Evolutionary conservation across 2,329 filamentous ascomycete genomes (phyloP).

Genomic region (Monosporascus sp.): DNA sequence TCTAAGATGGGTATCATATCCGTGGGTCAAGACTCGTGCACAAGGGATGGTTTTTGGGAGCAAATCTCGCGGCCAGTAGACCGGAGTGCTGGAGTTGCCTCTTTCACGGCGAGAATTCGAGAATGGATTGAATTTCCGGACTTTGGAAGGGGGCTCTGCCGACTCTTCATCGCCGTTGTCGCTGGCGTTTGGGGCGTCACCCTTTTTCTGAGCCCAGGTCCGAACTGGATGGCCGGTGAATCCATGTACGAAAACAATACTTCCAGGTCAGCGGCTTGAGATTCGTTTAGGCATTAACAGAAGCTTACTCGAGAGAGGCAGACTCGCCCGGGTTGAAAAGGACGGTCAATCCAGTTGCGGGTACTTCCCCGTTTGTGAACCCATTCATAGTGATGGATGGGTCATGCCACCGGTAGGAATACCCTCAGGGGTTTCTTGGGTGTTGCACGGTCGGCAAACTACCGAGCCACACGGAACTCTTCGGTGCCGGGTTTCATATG

Average conservation of each 20-base stretch:
- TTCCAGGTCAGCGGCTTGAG: slow-evolving; percentile 14
- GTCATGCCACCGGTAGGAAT: no score
- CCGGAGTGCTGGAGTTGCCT: not conserved
- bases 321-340: slow-evolving; percentile 24
- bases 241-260: not conserved
- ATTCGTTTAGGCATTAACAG: slow-evolving; percentile 9
- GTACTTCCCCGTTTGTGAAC: no score
- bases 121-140: not conserved
- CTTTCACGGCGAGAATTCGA: not conserved
- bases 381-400: no score
- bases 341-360: no score
- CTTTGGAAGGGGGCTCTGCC: not conserved
- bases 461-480: no score
- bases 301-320: slow-evolving; percentile 38
- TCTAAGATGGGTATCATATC: slow-evolving; percentile 22
- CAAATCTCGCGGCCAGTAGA: not conserved
- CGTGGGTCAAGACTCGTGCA: slow-evolving; percentile 22
- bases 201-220: not conserved
- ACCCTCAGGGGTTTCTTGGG: no score
- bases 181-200: slow-evolving; percentile 14
- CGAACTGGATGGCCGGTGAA: not conserved
- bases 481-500: no score
- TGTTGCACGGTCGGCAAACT: no score
- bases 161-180: not conserved
- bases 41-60: slow-evolving; percentile 8